A percentile compares a stretch with the other conserved stretches of the same genome.
Evolutionary conservation across 208 protist species (phyloP).

Genomic region (Trypanosomatidae sp.): DNA sequence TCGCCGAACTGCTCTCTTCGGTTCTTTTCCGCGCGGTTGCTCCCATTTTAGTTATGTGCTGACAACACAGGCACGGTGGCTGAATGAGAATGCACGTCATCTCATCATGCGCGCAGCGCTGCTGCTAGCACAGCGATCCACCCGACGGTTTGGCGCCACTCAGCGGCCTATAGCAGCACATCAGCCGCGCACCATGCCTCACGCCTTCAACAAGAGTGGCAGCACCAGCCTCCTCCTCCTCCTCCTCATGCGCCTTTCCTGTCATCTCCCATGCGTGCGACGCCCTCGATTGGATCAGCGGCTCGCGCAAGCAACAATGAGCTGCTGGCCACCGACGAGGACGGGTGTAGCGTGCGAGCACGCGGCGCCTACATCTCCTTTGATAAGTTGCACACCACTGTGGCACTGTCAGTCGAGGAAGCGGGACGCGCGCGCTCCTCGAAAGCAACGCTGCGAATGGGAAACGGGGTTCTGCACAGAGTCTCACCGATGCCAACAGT

Average conservation of each 20-base stretch:
- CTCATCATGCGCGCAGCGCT: slow-evolving; percentile 2
- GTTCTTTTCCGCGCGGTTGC: too few relatives aligned
- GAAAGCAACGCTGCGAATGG: not conserved
- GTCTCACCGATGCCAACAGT: not conserved
- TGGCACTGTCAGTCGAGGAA: slow-evolving; percentile 30
- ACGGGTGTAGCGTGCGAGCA: not conserved
- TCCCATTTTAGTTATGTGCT: not conserved
- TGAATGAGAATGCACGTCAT: not conserved
- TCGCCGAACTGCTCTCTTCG: too few relatives aligned
- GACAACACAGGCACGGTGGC: not conserved
- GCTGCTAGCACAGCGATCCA: not conserved
- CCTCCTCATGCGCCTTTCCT: not conserved
- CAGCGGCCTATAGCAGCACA: not conserved
- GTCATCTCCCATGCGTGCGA: not conserved
- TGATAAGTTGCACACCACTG: slow-evolving; percentile 20
- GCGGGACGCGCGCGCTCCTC: slow-evolving; percentile 10
- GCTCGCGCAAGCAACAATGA: not conserved
- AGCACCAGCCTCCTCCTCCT: not conserved
- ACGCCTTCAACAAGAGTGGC: not conserved
- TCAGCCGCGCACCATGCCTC: not conserved
- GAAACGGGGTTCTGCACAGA: not conserved
- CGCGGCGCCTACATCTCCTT: slow-evolving; percentile 44
- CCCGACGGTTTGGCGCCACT: not conserved
- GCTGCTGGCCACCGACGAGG: not conserved
- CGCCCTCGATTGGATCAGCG: not conserved